phyloP scores from a whole-genome alignment of 176 grass and related monocot genomes.

The Cenchrus purpureus region DNA sequence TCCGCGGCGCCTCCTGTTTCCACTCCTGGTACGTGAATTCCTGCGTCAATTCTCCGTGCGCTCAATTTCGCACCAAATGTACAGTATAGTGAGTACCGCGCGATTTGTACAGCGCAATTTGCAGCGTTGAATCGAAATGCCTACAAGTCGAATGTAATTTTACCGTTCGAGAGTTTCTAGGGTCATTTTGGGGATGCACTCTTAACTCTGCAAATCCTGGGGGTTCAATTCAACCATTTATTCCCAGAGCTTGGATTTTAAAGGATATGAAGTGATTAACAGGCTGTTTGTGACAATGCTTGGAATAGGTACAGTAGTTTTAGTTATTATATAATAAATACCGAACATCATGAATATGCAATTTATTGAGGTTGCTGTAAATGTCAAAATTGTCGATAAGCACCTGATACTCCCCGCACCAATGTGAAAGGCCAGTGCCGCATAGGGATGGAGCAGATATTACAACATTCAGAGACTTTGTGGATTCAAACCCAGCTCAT shows the following conservation, averaged over 20 bases:
- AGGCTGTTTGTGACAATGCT: neutral
- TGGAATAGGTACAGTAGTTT: neutral
- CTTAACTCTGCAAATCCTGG: neutral
- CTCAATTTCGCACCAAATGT: neutral
- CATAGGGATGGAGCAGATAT: neutral
- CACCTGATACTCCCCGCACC: no score
- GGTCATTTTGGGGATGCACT: neutral
- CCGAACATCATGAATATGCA: neutral
- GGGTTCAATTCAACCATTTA: neutral
- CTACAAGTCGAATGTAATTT: neutral
- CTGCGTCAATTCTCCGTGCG: neutral
- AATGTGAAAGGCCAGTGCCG: neutral
- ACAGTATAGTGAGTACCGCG: neutral
- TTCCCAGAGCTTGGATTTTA: neutral
- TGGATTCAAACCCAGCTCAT: neutral
- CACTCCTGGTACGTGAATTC: conserved; percentile 15
- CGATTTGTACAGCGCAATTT: neutral
- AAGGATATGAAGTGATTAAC: neutral
- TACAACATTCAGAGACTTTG: neutral
- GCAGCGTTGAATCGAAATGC: no score
- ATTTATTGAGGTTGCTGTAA: neutral
- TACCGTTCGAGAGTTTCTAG: neutral
- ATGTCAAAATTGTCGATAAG: neutral
- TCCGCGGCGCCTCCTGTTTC: neutral
- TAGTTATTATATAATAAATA: neutral